These are phyloP conservation scores for Glaciozyma martinii DNA, from an alignment of 768 basidiomycete species.

Conservation along the genomic window DNA sequence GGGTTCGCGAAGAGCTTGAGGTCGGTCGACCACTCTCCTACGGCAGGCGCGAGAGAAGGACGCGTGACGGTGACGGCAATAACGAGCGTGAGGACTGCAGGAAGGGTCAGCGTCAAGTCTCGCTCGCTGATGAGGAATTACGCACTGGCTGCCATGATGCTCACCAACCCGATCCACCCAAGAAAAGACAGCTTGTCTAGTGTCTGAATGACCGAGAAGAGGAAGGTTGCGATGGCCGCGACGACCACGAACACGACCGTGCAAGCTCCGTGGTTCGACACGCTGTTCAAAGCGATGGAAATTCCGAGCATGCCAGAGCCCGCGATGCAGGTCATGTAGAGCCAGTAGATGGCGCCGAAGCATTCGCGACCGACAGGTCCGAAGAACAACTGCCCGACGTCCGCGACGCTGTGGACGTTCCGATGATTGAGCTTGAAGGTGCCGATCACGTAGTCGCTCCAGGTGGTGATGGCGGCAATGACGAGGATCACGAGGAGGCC, in stretches of 20 bases:
- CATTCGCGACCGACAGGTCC: conserved; percentile 16
- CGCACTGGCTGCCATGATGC: conserved; percentile 25
- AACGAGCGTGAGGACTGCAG: conserved; percentile 30
- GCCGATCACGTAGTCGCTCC: conserved; percentile 16
- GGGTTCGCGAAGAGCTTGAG: conserved; percentile 29
- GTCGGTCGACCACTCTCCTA: conserved; percentile 31
- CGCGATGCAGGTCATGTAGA: conserved; percentile 31
- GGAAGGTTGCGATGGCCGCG: conserved; percentile 33
- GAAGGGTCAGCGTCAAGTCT: not conserved
- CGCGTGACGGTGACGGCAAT: conserved; percentile 35
- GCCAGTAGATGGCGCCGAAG: conserved; percentile 21
- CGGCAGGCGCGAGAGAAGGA: conserved; percentile 35
- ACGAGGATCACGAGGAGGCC: conserved; percentile 18
- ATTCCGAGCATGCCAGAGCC: conserved; percentile 38
- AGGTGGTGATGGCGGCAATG: conserved; percentile 17
- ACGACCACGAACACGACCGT: conserved; percentile 40
- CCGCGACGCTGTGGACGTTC: conserved; percentile 23
- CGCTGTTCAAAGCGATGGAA: conserved; percentile 40
- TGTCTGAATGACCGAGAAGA: conserved; percentile 36
- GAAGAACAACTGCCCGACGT: conserved; percentile 15
- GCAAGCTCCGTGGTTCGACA: conserved; percentile 39
- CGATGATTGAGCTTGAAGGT: conserved; percentile 15
- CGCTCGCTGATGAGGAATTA: not conserved
- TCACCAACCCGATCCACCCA: conserved; percentile 34
- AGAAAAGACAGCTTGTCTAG: conserved; percentile 38